These are phyloP conservation scores for Tubosaeta brunneosetosa DNA, from an alignment of 768 basidiomycete genomes.

Conservation along the genomic window DNA sequence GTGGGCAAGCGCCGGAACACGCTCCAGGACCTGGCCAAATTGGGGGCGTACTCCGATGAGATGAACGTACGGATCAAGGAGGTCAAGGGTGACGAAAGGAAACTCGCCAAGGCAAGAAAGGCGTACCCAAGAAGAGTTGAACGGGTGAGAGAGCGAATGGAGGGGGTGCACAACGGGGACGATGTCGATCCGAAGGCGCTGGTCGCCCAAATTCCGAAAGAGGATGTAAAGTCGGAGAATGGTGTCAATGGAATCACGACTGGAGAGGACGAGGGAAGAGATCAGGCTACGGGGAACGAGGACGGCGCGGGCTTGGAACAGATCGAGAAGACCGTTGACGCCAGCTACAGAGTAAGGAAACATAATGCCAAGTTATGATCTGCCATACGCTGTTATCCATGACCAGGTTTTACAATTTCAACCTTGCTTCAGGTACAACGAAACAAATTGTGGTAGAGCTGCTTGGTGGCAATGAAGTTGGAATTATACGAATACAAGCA, in stretches of 20 bases:
- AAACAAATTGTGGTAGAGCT: too few relatives aligned
- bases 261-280: background rate
- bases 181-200: constrained; percentile 7
- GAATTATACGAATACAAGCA: background rate
- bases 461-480: background rate
- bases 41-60: constrained; percentile 17
- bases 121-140: constrained; percentile 12
- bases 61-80: constrained; percentile 14
- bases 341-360: constrained; percentile 8
- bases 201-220: constrained; percentile 9
- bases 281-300: constrained; percentile 5
- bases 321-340: background rate
- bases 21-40: constrained; percentile 4
- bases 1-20: background rate
- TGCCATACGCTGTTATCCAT: background rate
- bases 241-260: constrained; percentile 1
- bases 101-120: constrained; percentile 16
- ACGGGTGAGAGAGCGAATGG: constrained; percentile 10
- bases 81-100: constrained; percentile 13
- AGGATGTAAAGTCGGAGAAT: background rate
- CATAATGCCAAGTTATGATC: constrained; percentile 23
- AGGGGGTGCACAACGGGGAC: background rate
- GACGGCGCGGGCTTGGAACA: constrained; percentile 11
- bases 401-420: too few relatives aligned
- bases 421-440: background rate